Conservation (phyloP, 1,284 basidiomycete genomes). For the Puccinia hordei region DNA sequence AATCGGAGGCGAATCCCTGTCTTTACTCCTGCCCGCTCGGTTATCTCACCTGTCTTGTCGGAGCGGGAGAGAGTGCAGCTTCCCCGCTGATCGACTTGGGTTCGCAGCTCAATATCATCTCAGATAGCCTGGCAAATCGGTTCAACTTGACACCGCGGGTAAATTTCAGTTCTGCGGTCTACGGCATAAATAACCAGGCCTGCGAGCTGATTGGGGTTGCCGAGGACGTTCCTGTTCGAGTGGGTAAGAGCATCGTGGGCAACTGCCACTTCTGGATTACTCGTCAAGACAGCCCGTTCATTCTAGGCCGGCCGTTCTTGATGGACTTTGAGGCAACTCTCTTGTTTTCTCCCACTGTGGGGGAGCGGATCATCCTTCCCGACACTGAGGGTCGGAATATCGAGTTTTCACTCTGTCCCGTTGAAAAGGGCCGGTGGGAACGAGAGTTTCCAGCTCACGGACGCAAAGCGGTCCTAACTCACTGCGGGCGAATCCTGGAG, state of each 20-base stretch:
- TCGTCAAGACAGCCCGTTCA: no score
- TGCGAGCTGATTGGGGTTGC: no score
- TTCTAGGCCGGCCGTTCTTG: no score
- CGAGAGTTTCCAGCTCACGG: background rate
- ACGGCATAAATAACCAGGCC: background rate
- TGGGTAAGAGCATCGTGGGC: no score
- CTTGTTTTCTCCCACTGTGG: no score
- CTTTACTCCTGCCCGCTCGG: background rate
- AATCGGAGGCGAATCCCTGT: background rate
- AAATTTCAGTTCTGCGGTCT: background rate
- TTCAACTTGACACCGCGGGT: background rate
- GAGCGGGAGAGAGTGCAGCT: background rate
- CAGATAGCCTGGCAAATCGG: background rate
- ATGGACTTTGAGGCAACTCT: no score
- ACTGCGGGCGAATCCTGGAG: background rate
- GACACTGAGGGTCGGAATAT: no score
- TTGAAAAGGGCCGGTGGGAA: background rate
- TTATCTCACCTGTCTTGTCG: background rate
- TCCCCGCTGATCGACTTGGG: background rate
- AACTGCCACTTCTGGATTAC: no score
- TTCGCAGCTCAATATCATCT: background rate
- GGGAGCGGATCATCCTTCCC: no score
- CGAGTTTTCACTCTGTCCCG: no score
- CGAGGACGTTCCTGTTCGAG: no score
- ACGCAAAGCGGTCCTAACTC: background rate